Percentiles rank a stretch among this genome's conserved stretches.
These are phyloP conservation scores for Martiniozyma asiatica DNA, from an alignment of 1,139 yeast species.

Conservation along the genomic window DNA sequence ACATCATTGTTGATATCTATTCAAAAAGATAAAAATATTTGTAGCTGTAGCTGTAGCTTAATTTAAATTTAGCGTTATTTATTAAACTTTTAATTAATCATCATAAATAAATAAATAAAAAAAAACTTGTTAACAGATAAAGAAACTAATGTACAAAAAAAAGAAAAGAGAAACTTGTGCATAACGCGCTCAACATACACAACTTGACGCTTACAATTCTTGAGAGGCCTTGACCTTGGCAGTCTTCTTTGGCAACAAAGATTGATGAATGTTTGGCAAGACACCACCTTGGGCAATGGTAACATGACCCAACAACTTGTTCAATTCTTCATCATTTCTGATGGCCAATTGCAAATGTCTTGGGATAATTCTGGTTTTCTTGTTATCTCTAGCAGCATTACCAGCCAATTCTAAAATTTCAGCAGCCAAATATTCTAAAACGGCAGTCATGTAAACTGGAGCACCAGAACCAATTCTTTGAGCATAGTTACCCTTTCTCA, in stretches of 20 bases:
- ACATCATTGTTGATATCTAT: slow-evolving; percentile 28
- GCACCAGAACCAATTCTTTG: slow-evolving; percentile 99
- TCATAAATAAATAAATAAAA: background rate
- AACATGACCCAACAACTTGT: slow-evolving; percentile 91
- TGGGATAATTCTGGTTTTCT: slow-evolving; percentile 97
- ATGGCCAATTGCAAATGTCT: slow-evolving; percentile 97
- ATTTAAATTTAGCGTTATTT: background rate
- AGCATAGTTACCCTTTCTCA: slow-evolving; percentile 97
- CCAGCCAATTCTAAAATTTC: slow-evolving; percentile 98
- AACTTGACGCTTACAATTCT: slow-evolving; percentile 61
- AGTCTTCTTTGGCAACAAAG: slow-evolving; percentile 90
- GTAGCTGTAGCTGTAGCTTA: no score
- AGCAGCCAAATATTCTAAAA: slow-evolving; percentile 92
- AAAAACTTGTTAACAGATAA: background rate
- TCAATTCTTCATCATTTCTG: slow-evolving; percentile 98
- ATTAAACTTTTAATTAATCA: background rate
- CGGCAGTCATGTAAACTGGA: slow-evolving; percentile 94
- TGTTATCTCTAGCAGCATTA: slow-evolving; percentile 96
- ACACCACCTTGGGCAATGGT: slow-evolving; percentile 99
- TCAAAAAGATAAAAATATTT: slow-evolving; percentile 15
- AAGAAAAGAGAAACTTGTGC: background rate
- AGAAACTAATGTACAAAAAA: background rate
- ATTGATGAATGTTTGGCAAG: slow-evolving; percentile 93
- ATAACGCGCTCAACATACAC: no score
- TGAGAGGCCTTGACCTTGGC: slow-evolving; percentile 75